Evolutionary conservation across 2,329 filamentous ascomycete species (phyloP), one percentile per base, ranked within the genome.

Genomic region (Aspergillus awamori): DNA sequence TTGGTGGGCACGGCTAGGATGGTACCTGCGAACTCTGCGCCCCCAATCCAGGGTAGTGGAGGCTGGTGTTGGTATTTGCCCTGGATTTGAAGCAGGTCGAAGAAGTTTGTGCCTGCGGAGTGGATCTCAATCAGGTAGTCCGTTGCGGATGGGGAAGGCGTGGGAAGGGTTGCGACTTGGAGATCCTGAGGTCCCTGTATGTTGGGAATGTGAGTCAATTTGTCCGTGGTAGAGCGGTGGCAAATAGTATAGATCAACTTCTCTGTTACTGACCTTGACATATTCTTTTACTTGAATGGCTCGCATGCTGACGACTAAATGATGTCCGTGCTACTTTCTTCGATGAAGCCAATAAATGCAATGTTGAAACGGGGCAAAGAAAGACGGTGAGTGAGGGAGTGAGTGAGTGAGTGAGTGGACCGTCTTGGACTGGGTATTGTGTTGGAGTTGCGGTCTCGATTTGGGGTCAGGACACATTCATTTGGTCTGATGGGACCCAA

Each of bases 41-140:
- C 94, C 0, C 92, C 87, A 53, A 94, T 80, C 93, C 93, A 97
- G 33, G 93, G 93, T 53, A 97, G 88, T 0, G 90, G 87, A 0
- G 93, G 93, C 71, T 97, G 93, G 74, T 92, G 85, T 74, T 98
- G 94, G 79, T 98, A 98, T 85, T 96, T 96, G 59, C 94, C 94
- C 72, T 92, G 89, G 72, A 97, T 92, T 74, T 98, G 94, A 58
- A 98, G 87, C 60, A 97, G 90, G 76, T 98, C 94, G 82, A 97
- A 98, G 85, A 98, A 98, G 81, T 98, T 98, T 71, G 92, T 91
- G 20, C 92, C 94, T 0, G 90, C 86, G 51, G 94, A 92, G 77
- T 92, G 91, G 70, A 98, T 90, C 72, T 88, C 86, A 74, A 98
- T 90, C 65, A 96, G 83, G 76, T 97, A 98, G 79, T 97, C 87